Evolutionary conservation across 345 rosid species (phyloP).

Genomic region (Eucalyptus curtisii): DNA sequence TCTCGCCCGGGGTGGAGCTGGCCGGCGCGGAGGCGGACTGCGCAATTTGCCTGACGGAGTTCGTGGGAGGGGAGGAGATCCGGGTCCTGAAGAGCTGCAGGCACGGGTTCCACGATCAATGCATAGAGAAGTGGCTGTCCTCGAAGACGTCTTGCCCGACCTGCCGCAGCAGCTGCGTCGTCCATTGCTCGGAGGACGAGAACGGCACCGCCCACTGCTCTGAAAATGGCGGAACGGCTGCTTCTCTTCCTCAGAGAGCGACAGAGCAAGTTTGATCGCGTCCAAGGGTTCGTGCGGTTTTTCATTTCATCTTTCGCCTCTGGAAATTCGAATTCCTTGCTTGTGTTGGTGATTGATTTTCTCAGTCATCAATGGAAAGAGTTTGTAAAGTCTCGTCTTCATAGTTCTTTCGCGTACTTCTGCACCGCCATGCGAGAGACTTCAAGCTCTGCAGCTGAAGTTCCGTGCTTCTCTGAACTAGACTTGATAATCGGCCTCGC

Average conservation of each 20-base stretch:
- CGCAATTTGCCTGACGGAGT: conserved; percentile 68
- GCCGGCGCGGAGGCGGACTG: conserved; percentile 54
- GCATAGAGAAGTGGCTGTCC: conserved; percentile 55
- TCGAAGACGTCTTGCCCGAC: conserved; percentile 71
- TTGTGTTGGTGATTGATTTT: background rate
- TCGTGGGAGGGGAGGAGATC: conserved; percentile 47
- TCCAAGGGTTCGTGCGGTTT: background rate
- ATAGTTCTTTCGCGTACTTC: background rate
- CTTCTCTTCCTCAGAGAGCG: background rate
- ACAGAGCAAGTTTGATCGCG: background rate
- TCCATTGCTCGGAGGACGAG: background rate
- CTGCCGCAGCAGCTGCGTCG: conserved; percentile 42
- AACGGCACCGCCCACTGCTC: background rate
- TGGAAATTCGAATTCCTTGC: background rate
- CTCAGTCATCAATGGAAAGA: background rate
- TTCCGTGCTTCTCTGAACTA: background rate
- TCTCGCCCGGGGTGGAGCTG: conserved; percentile 31
- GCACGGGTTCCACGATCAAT: conserved; percentile 68
- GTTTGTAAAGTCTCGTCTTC: background rate
- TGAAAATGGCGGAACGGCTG: background rate
- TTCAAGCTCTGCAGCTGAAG: background rate
- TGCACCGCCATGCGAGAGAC: background rate
- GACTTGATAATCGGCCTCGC: background rate
- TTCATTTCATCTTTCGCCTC: background rate
- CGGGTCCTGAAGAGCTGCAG: conserved; percentile 48